A percentile compares a stretch with the other conserved stretches of the same genome.
These are phyloP conservation scores for Fraxinus angustifolia DNA, from an alignment of 305 asterid genomes.

Conservation along the genomic window DNA sequence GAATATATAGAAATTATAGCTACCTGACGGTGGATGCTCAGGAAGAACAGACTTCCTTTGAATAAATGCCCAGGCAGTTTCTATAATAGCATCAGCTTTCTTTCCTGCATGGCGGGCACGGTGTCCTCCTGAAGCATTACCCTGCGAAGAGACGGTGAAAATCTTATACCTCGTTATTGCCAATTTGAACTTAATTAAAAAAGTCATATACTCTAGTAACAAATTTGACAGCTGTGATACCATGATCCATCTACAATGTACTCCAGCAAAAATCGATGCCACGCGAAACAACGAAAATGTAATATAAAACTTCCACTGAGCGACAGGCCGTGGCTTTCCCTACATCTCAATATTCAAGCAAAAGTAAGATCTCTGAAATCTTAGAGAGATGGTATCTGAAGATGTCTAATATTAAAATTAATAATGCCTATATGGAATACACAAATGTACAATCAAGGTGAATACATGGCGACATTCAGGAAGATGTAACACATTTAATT, in stretches of 20 bases:
- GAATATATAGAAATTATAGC: slow-evolving; percentile 11
- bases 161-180: background rate
- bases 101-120: slow-evolving; percentile 70
- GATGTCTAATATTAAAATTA: background rate
- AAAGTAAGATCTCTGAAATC: slow-evolving; percentile 18
- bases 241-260: slow-evolving; percentile 82
- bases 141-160: slow-evolving; percentile 45
- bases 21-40: slow-evolving; percentile 65
- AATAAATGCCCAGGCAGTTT: slow-evolving; percentile 65
- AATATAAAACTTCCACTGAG: slow-evolving; percentile 83
- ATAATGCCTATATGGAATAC: background rate
- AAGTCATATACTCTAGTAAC: slow-evolving; percentile 16
- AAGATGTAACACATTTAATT: background rate
- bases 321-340: slow-evolving; percentile 90
- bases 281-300: slow-evolving; percentile 89
- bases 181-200: background rate
- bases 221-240: slow-evolving; percentile 35
- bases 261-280: slow-evolving; percentile 83
- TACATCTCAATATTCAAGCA: slow-evolving; percentile 27
- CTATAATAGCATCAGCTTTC: slow-evolving; percentile 60
- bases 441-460: background rate
- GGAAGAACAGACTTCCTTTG: slow-evolving; percentile 66
- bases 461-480: background rate
- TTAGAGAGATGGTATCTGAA: background rate
- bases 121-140: slow-evolving; percentile 94